Evolutionary conservation across 495 filamentous ascomycete species (phyloP).

Genomic region (Pyrenula aspistea): DNA sequence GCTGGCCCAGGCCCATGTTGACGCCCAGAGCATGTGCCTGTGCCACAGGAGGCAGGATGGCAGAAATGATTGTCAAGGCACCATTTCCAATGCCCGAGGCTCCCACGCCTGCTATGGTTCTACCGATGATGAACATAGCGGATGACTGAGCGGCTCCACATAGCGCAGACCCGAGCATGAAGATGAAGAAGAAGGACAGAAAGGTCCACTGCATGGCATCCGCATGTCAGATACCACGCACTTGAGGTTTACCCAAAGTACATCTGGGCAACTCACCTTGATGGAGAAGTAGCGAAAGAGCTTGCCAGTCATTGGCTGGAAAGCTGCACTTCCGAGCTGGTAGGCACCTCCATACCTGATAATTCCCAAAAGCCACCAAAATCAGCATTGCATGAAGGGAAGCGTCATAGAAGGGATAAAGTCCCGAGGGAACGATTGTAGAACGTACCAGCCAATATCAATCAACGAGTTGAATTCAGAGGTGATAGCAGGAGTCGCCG

Average conservation of each 20-base stretch:
- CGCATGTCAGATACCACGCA: not conserved
- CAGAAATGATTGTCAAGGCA: constrained; percentile 36
- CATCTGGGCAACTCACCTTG: constrained; percentile 13
- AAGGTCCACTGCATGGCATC: constrained; percentile 16
- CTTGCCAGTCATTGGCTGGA: constrained; percentile 20
- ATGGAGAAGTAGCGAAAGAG: constrained; percentile 15
- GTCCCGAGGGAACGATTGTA: not conserved
- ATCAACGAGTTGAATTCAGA: constrained; percentile 16
- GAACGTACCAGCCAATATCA: constrained; percentile 18
- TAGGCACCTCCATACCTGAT: constrained; percentile 18
- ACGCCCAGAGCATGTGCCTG: constrained; percentile 13
- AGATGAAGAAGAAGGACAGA: constrained; percentile 23
- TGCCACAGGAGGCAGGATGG: constrained; percentile 9
- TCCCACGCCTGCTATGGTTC: constrained; percentile 30
- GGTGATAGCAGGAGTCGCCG: constrained; percentile 19
- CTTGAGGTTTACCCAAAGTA: constrained; percentile 1
- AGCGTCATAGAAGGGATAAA: not conserved
- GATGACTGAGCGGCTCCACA: constrained; percentile 29
- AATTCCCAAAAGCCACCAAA: constrained; percentile 1
- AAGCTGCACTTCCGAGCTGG: constrained; percentile 13
- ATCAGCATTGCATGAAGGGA: not conserved
- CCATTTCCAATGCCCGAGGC: constrained; percentile 38
- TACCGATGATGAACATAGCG: constrained; percentile 30
- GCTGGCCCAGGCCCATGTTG: constrained; percentile 12
- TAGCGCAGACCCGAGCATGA: constrained; percentile 29